These are phyloP conservation scores for Diaporthe nobilis DNA, from an alignment of 2,329 filamentous ascomycete genomes.

Conservation along the genomic window DNA sequence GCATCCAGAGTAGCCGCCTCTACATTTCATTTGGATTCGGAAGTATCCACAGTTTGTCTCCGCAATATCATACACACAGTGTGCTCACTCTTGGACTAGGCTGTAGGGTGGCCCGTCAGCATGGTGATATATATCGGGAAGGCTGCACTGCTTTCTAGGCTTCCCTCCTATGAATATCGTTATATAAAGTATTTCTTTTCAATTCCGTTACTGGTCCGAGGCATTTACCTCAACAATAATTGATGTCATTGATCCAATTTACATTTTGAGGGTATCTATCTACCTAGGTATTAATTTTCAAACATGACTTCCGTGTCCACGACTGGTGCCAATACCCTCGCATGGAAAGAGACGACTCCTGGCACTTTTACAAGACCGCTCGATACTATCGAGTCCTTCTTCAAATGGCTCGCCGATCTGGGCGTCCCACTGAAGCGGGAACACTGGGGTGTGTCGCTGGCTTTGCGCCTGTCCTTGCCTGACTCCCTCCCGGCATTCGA, in stretches of 20 bases:
- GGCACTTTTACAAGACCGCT: conserved; percentile 21
- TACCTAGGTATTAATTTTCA: not conserved
- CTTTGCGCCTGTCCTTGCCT: conserved; percentile 3
- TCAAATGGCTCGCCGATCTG: conserved; percentile 23
- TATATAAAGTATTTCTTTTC: not conserved
- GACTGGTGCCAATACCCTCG: not conserved
- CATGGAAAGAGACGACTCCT: conserved; percentile 5
- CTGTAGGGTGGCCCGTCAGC: not conserved
- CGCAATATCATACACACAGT: not conserved
- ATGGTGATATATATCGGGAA: not conserved
- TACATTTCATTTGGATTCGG: not conserved
- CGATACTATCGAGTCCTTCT: conserved; percentile 19
- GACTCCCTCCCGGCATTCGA: too few species aligned
- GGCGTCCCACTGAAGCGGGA: conserved; percentile 17
- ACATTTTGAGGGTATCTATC: not conserved
- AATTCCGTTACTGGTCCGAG: not conserved
- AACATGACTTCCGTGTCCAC: not conserved
- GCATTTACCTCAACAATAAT: not conserved
- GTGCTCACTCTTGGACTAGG: not conserved
- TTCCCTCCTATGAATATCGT: not conserved
- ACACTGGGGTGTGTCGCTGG: conserved; percentile 6
- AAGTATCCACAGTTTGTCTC: not conserved
- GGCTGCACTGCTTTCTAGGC: not conserved
- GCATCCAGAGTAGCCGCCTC: not conserved
- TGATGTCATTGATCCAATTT: not conserved